Base-by-base conservation (phyloP, 2,329 filamentous ascomycete genomes). In the Trichoderma breve region DNA sequence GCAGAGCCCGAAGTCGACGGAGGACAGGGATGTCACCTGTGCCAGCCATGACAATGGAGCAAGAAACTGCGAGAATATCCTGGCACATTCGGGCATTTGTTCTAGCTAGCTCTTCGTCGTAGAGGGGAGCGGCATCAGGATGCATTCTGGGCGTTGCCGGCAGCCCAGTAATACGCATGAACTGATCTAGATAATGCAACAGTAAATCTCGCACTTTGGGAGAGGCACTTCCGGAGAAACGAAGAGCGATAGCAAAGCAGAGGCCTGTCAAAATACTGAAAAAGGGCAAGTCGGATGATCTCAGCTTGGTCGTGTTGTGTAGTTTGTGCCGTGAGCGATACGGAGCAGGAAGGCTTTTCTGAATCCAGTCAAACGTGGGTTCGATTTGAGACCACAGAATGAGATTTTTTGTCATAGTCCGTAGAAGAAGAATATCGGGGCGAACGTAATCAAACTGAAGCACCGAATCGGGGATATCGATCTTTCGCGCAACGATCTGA, bases 401-500 rank as follows among this genome's bases (percentile, higher is more conserved):
- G 51, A 99, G 80, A 79, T 98, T 94, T 78, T 92, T 93, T 12
- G 96, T 92, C 36, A 98, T 86, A 0, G 95, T 98, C 21, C 96
- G 91, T 12, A 99, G 86, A 7, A 99, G 88, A 74, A 99, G 92
- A 55, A 98, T 91, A 78, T 99, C 96, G 0, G 96, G 96, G 3
- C 96, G 90, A 21, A 98, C 92, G 79, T 98, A 98, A 79, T 98
- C 96, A 79, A 97, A 98, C 76, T 98, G 95, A 39, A 96, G 87
- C 30, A 93, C 84, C 0, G 96, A 97, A 75, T 97, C 92, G 0
- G 97, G 97, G 0, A 98, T 91, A 79, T 98, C 94, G 67, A 99
- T 91, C 83, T 98, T 98, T 71, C 91, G 90, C 4, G 96, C 96
- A 24, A 99, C 88, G 18, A 93, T 90, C 72, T 89, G 87, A 78